phyloP scores from a whole-genome alignment of 176 grass and related monocot species.

The Phoenix dactylifera region DNA sequence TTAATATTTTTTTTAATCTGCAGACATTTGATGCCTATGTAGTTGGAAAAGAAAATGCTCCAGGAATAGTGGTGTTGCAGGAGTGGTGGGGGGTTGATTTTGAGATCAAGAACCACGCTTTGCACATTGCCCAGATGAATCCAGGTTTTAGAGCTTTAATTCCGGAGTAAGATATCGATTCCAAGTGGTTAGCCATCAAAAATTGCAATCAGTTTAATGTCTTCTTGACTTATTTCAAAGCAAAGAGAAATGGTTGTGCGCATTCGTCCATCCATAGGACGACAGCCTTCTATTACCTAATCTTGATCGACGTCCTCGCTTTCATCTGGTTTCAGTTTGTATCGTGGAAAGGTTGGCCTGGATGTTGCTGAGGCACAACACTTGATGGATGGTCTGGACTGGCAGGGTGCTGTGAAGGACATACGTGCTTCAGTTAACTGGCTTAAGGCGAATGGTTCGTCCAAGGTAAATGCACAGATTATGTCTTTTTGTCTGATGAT shows the following conservation, averaged over 20 bases:
- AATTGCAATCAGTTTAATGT: no score
- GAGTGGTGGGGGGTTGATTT: constrained; percentile 99
- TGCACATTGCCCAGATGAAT: constrained; percentile 71
- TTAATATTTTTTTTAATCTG: constrained; percentile 10
- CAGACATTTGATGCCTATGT: constrained; percentile 91
- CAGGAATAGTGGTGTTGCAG: constrained; percentile 89
- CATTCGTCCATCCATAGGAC: no score
- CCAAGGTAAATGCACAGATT: constrained; percentile 37
- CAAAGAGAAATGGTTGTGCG: no score
- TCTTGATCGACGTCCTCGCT: not conserved
- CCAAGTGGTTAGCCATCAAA: not conserved
- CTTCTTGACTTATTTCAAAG: no score
- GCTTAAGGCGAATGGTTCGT: constrained; percentile 82
- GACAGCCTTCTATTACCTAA: no score
- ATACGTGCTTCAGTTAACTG: constrained; percentile 89
- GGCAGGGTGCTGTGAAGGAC: constrained; percentile 80
- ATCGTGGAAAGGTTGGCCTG: constrained; percentile 84
- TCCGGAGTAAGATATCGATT: constrained; percentile 61
- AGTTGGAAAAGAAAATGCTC: constrained; percentile 88
- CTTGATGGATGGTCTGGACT: constrained; percentile 81
- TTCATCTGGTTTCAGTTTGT: constrained; percentile 42
- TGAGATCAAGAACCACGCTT: constrained; percentile 91
- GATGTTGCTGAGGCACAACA: constrained; percentile 83
- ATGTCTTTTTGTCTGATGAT: not conserved
- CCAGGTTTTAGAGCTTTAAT: constrained; percentile 91